Percentiles rank a stretch among this genome's conserved stretches.
Conservation (phyloP, 495 filamentous ascomycete genomes). For the Podospora pseudopauciseta region DNA sequence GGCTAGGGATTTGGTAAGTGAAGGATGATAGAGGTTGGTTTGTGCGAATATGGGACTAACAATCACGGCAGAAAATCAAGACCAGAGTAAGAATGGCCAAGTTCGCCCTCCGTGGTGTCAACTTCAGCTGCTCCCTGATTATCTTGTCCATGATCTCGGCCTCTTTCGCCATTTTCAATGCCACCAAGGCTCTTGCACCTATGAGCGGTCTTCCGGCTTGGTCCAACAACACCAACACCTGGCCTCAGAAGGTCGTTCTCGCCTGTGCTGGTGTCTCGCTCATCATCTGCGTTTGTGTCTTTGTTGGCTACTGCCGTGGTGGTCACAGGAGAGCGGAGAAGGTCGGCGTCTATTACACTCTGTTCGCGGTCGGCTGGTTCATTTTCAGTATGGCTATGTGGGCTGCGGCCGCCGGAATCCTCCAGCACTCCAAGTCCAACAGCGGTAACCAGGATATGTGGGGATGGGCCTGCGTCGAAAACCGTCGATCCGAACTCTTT, state of each 20-base stretch:
- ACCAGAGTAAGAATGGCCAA: constrained; percentile 89
- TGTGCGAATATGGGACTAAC: constrained; percentile 32
- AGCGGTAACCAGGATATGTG: constrained; percentile 82
- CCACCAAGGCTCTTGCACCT: constrained; percentile 66
- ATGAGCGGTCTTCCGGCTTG: constrained; percentile 80
- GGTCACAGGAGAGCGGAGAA: constrained; percentile 90
- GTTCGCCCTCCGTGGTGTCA: constrained; percentile 85
- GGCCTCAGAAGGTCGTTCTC: constrained; percentile 86
- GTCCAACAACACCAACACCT: constrained; percentile 72
- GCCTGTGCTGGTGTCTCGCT: constrained; percentile 76
- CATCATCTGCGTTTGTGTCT: constrained; percentile 69
- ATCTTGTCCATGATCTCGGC: constrained; percentile 82
- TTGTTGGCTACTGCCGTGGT: constrained; percentile 83
- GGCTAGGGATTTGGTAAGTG: constrained; percentile 75
- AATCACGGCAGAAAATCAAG: constrained; percentile 72
- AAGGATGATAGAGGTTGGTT: not conserved
- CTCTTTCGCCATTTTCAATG: constrained; percentile 84
- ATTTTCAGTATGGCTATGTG: constrained; percentile 92
- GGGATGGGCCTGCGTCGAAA: constrained; percentile 94
- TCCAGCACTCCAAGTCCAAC: constrained; percentile 70
- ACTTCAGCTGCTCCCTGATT: constrained; percentile 94
- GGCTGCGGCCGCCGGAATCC: constrained; percentile 78
- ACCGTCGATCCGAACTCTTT: constrained; percentile 72
- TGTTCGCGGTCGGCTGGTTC: constrained; percentile 90
- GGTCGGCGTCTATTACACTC: constrained; percentile 86